Percentiles rank a stretch among this genome's conserved stretches.
These are phyloP conservation scores for Lentinus brumalis DNA, from an alignment of 768 basidiomycete genomes.

Conservation along the genomic window DNA sequence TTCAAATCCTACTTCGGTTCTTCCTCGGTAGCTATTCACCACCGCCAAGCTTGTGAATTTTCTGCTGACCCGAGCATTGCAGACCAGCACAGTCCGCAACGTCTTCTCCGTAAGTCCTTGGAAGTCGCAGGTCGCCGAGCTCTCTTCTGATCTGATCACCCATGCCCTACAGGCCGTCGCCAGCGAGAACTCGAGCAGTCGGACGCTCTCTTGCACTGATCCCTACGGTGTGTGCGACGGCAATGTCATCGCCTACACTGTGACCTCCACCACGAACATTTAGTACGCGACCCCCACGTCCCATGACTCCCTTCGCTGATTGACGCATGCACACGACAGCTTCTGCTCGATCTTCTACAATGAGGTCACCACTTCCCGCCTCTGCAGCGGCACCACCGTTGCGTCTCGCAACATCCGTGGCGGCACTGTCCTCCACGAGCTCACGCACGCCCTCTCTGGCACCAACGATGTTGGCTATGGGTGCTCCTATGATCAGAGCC, in stretches of 20 bases:
- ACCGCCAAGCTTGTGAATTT: background rate
- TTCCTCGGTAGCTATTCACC: conserved; percentile 18
- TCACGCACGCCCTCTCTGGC: conserved; percentile 44
- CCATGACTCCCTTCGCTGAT: background rate
- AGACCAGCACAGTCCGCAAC: conserved; percentile 37
- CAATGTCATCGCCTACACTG: conserved; percentile 49
- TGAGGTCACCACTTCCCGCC: conserved; percentile 39
- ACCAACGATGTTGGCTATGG: conserved; percentile 38
- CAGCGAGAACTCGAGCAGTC: conserved; percentile 40
- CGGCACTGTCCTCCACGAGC: conserved; percentile 50
- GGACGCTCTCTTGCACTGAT: conserved; percentile 48
- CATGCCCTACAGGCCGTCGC: conserved; percentile 33
- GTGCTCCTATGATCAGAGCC: conserved; percentile 38
- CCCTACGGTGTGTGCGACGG: conserved; percentile 31
- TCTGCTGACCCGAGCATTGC: background rate
- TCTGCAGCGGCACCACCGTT: conserved; percentile 48
- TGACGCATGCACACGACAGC: conserved; percentile 2
- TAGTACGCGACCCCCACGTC: conserved; percentile 27
- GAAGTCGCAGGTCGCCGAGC: too few relatives aligned
- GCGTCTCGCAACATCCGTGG: conserved; percentile 48
- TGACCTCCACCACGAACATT: conserved; percentile 48
- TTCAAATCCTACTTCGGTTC: conserved; percentile 43
- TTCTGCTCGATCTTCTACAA: conserved; percentile 51
- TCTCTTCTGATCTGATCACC: background rate
- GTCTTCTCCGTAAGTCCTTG: conserved; percentile 30